These are phyloP conservation scores for Oxytropis ochrocephala DNA, from an alignment of 306 rosid species.

Conservation along the genomic window DNA sequence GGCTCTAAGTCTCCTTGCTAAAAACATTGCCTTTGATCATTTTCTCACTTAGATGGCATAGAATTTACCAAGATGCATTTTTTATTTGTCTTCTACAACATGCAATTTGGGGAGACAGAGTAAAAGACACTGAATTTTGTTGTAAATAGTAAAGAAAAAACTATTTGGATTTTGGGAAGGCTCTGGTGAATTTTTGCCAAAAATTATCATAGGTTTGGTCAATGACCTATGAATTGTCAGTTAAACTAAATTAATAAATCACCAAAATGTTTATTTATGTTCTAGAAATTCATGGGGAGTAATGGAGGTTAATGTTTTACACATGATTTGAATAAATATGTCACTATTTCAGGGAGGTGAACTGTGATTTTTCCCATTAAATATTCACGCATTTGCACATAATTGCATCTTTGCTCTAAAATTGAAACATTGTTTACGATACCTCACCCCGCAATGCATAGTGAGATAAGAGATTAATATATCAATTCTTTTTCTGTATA, in stretches of 20 bases:
- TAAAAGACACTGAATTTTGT: not conserved
- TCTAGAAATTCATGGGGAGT: not conserved
- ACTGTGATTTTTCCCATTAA: not conserved
- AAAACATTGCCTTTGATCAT: not conserved
- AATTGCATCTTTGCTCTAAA: not conserved
- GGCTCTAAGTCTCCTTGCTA: not conserved
- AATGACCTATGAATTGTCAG: not conserved
- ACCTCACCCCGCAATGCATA: not conserved
- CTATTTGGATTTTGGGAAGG: not conserved
- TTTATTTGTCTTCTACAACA: not conserved
- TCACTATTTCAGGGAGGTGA: not conserved
- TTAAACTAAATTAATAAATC: not conserved
- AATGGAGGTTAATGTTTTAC: not conserved
- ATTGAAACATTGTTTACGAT: not conserved
- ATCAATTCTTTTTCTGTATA: slow-evolving; percentile 12
- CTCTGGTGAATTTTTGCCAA: not conserved
- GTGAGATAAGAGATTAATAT: not conserved
- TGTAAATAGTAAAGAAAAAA: not conserved
- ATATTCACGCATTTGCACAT: not conserved
- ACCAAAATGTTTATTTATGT: not conserved
- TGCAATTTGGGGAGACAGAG: not conserved
- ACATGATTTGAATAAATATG: not conserved
- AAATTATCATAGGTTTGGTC: not conserved
- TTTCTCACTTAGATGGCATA: not conserved
- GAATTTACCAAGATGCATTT: slow-evolving; percentile 3